Conservation (phyloP, 495 filamentous ascomycete species). For the Neurospora sp. region DNA sequence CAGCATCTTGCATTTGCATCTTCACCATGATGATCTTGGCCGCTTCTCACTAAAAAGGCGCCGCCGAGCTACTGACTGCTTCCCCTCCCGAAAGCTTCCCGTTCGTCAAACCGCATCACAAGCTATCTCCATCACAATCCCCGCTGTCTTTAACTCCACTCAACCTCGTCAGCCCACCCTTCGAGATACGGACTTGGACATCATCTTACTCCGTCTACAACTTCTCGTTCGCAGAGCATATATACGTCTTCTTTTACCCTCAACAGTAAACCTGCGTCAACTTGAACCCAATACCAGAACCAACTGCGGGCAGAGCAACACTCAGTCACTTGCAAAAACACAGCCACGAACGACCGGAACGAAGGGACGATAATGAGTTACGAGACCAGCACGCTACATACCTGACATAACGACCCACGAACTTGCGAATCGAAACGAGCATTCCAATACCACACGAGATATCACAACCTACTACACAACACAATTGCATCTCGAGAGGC, state of each 20-base stretch:
- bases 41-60: not conserved
- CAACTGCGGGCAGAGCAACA: not conserved
- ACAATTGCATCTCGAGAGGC: not conserved
- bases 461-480: not conserved
- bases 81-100: not conserved
- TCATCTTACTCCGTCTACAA: not conserved
- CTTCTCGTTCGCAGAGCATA: not conserved
- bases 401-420: not conserved
- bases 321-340: not conserved
- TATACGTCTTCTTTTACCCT: not conserved
- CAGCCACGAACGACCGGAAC: not conserved
- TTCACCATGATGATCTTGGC: not conserved
- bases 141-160: not conserved
- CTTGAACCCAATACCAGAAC: not conserved
- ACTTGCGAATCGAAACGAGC: not conserved
- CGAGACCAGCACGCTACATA: not conserved
- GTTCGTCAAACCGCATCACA: not conserved
- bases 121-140: not conserved
- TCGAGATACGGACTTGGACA: not conserved
- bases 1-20: not conserved
- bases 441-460: not conserved
- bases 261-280: not conserved
- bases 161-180: not conserved
- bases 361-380: not conserved
- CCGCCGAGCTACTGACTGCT: not conserved